These are phyloP conservation scores for Trifolium subterraneum DNA, from an alignment of 306 rosid genomes.

Conservation along the genomic window DNA sequence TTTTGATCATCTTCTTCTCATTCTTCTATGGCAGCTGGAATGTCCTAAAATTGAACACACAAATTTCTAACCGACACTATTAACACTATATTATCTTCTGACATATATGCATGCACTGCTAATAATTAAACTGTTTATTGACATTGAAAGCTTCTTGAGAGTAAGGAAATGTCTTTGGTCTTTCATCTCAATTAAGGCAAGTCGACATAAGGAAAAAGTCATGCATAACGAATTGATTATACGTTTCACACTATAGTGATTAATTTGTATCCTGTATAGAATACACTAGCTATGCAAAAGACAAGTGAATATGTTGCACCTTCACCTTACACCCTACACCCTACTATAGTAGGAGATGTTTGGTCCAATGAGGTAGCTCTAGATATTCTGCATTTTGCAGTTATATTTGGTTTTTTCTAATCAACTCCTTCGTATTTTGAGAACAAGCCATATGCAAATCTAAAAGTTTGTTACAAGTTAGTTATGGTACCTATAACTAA, in stretches of 20 bases:
- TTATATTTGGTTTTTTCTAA: neutral
- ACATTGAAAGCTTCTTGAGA: constrained; percentile 21
- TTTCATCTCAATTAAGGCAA: neutral
- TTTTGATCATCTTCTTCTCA: neutral
- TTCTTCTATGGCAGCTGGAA: neutral
- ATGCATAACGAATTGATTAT: constrained; percentile 29
- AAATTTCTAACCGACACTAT: neutral
- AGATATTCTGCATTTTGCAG: constrained; percentile 1
- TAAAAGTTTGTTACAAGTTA: too few relatives aligned
- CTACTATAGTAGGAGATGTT: neutral
- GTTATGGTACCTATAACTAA: too few relatives aligned
- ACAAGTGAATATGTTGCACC: neutral
- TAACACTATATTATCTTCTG: neutral
- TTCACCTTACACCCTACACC: constrained; percentile 29
- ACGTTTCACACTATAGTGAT: neutral
- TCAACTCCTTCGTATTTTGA: too few relatives aligned
- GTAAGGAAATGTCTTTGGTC: constrained; percentile 21
- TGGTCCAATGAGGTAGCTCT: neutral
- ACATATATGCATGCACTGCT: constrained; percentile 20
- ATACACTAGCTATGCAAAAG: too few relatives aligned
- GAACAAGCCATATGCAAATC: too few relatives aligned
- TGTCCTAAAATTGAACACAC: neutral
- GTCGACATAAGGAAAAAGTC: constrained; percentile 41
- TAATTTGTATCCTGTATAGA: too few relatives aligned
- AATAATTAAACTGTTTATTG: constrained; percentile 33